Conservation (phyloP, 192 early-diverging fungal genomes). For the Backusella mclennaniae region DNA sequence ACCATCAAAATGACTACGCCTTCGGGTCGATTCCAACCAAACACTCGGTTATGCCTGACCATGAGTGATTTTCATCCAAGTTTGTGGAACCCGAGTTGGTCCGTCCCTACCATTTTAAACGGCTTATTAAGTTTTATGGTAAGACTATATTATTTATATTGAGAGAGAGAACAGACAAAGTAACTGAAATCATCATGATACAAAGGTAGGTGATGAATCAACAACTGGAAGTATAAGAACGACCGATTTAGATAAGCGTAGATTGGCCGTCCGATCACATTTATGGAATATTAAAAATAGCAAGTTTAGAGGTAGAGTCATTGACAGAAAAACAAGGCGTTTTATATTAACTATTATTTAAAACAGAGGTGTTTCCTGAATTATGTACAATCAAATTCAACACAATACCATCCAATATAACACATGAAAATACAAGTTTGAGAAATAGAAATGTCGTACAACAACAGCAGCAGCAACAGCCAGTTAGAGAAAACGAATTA, state of each 20-base stretch:
- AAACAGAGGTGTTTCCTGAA: conserved; percentile 76
- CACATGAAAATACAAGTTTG: not conserved
- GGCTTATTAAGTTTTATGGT: conserved; percentile 98
- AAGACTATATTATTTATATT: not conserved
- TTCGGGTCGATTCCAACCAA: conserved; percentile 87
- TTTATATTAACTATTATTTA: not conserved
- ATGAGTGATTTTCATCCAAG: conserved; percentile 96
- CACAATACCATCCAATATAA: not conserved
- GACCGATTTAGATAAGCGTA: conserved; percentile 71
- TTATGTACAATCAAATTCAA: conserved; percentile 59
- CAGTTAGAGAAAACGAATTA: conserved; percentile 17
- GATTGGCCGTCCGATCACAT: conserved; percentile 77
- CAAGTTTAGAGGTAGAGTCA: conserved; percentile 66
- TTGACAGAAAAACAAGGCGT: too few relatives aligned
- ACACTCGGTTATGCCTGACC: conserved; percentile 90
- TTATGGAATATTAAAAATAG: conserved; percentile 73
- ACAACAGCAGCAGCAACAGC: conserved; percentile 24
- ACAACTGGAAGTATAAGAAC: conserved; percentile 93
- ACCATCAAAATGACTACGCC: conserved; percentile 82
- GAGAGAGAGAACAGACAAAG: not conserved
- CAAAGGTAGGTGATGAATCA: conserved; percentile 66
- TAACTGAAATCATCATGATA: not conserved
- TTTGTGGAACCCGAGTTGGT: conserved; percentile 98
- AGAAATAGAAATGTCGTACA: conserved; percentile 8
- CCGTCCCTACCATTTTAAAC: conserved; percentile 93